Evolutionary conservation across 768 basidiomycete genomes (phyloP).

Genomic region (Amanita fuliginea): DNA sequence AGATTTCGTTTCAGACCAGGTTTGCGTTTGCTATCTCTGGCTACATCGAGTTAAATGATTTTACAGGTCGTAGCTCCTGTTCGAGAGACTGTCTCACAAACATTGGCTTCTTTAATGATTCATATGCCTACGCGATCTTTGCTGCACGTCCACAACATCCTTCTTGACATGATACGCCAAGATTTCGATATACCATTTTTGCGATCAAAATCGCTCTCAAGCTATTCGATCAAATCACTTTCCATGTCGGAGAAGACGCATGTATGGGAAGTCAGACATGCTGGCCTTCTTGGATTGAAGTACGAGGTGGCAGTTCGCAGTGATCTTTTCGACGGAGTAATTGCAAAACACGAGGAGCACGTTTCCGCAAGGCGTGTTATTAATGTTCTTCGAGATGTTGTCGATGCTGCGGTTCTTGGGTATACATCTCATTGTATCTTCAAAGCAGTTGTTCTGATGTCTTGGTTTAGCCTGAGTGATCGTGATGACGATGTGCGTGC

Average conservation of each 20-base stretch:
- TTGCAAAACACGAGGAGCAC: slow-evolving; percentile 25
- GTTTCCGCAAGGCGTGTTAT: slow-evolving; percentile 24
- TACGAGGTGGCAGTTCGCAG: slow-evolving; percentile 93
- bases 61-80: slow-evolving; percentile 84
- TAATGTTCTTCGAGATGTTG: slow-evolving; percentile 65
- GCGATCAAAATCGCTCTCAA: not conserved
- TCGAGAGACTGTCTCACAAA: slow-evolving; percentile 91
- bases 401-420: slow-evolving; percentile 89
- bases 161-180: slow-evolving; percentile 92
- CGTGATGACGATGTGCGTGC: slow-evolving; percentile 93
- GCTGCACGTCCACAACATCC: slow-evolving; percentile 66
- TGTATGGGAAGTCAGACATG: slow-evolving; percentile 96
- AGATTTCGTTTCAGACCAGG: slow-evolving; percentile 93
- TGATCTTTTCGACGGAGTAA: slow-evolving; percentile 55
- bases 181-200: slow-evolving; percentile 43
- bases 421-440: slow-evolving; percentile 25
- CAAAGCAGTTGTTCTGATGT: not conserved
- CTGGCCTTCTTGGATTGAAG: slow-evolving; percentile 94
- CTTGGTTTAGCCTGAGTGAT: slow-evolving; percentile 59
- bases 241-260: slow-evolving; percentile 39
- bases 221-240: slow-evolving; percentile 13
- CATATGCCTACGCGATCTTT: slow-evolving; percentile 82
- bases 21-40: slow-evolving; percentile 8
- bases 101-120: slow-evolving; percentile 78
- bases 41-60: not conserved